Base-by-base conservation (phyloP, 2,329 filamentous ascomycete species). In the Bipolaris oryzae region DNA sequence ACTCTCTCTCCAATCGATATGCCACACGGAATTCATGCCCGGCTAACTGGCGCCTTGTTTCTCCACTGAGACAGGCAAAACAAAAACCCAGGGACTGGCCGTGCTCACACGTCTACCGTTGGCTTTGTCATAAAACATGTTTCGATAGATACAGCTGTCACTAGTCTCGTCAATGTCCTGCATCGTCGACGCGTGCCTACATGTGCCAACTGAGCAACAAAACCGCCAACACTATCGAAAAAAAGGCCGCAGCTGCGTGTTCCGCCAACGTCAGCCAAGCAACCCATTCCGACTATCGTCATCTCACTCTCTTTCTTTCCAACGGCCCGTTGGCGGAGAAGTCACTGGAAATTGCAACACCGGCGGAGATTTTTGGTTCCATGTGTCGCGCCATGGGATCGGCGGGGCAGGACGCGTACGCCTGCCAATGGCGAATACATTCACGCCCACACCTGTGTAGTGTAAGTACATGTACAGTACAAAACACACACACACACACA, bases 121-220 rank as follows among this genome's bases (percentile, higher is more conserved):
- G 23, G 25, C 48, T 18, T 39, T 31, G 46, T 28, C 39, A 42
- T 35, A 21, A 55, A 55, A 55, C 52, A 39, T 47, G 52, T 55
- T 55, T 55, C 52, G 52, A 50, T 50, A 44, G 44, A 51, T n/a
- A 55, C n/a, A 39, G 39, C 28, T 45, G n/a, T 21, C 31, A 15
- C 15, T 51, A 50, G 46, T 13, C 28, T 31, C 33, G 16, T n/a
- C 34, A 50, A 42, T 16, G 38, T 21, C 34, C 23, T 33, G 16
- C 23, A 44, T 16, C 15, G 9, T 37, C 33, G 45, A 48, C 13
- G 38, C 20, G 34, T 21, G 42, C 25, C 44, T 42, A 42, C 18
- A 34, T 34, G 25, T 31, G 16, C 38, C 31, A 21, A 20, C 38
- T 16, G 10, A 16, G 46, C 28, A 21, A 25, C 21, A 38, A 41